Evolutionary conservation across 108 stramenopile species (phyloP).

Genomic region (Nannochloropsis salina): DNA sequence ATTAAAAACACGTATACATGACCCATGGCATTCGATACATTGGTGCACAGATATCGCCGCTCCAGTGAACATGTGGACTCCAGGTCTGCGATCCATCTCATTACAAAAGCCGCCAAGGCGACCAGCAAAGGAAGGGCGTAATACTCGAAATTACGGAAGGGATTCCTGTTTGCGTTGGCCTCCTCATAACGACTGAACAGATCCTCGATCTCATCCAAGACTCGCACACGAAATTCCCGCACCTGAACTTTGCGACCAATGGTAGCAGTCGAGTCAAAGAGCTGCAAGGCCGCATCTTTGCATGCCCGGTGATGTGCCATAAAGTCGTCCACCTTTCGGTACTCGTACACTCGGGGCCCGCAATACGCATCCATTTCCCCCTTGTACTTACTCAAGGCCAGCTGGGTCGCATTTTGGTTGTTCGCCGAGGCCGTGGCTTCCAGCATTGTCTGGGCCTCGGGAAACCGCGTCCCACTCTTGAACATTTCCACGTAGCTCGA

Average conservation of each 20-base stretch:
- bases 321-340: constrained; percentile 66
- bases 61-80: constrained; percentile 23
- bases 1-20: constrained; percentile 42
- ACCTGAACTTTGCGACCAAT: constrained; percentile 78
- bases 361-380: constrained; percentile 76
- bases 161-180: constrained; percentile 79
- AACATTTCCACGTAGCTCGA: constrained; percentile 86
- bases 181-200: constrained; percentile 65
- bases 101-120: constrained; percentile 65
- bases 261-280: constrained; percentile 81
- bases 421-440: constrained; percentile 91
- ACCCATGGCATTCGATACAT: constrained; percentile 35
- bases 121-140: constrained; percentile 73
- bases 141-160: constrained; percentile 74
- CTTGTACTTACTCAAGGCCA: constrained; percentile 73
- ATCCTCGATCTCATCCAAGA: constrained; percentile 61
- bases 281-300: constrained; percentile 54
- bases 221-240: constrained; percentile 58
- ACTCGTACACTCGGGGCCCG: constrained; percentile 67
- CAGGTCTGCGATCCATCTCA: constrained; percentile 55
- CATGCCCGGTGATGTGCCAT: constrained; percentile 60
- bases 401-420: constrained; percentile 75
- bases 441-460: constrained; percentile 87
- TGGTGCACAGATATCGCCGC: constrained; percentile 31
- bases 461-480: constrained; percentile 77